phyloP scores from a whole-genome alignment of 257 asterid genomes.

The Nicotiana tabacum region DNA sequence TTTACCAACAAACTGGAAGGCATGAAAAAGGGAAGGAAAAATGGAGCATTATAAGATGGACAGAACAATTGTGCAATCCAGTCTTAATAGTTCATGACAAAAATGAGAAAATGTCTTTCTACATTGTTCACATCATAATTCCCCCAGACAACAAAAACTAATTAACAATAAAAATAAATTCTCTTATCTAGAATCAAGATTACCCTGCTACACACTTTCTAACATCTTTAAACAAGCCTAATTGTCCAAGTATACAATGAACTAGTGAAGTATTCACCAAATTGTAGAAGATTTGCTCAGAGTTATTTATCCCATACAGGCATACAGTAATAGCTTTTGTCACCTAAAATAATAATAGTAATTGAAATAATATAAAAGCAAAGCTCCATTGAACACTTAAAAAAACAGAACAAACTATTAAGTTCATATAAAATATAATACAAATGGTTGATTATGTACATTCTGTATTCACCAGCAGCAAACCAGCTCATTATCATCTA shows the following conservation, averaged over 20 bases:
- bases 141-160: not conserved
- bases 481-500: not conserved
- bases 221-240: not conserved
- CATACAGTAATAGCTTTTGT: not conserved
- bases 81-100: not conserved
- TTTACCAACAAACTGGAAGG: not conserved
- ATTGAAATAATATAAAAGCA: not conserved
- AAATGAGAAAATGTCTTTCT: not conserved
- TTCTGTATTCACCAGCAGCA: not conserved
- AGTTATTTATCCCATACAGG: not conserved
- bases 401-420: not conserved
- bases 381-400: not conserved
- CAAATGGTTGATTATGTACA: not conserved
- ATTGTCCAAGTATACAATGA: not conserved
- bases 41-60: not conserved
- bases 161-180: not conserved
- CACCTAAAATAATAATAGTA: not conserved
- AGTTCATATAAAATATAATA: not conserved
- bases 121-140: not conserved
- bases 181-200: not conserved
- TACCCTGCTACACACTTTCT: not conserved
- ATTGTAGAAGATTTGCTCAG: not conserved
- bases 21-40: not conserved
- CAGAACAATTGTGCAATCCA: not conserved
- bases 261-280: not conserved